Percentiles rank a stretch among this genome's conserved stretches.
phyloP scores from a whole-genome alignment of 768 basidiomycete species.

The Leccinum variicolor region DNA sequence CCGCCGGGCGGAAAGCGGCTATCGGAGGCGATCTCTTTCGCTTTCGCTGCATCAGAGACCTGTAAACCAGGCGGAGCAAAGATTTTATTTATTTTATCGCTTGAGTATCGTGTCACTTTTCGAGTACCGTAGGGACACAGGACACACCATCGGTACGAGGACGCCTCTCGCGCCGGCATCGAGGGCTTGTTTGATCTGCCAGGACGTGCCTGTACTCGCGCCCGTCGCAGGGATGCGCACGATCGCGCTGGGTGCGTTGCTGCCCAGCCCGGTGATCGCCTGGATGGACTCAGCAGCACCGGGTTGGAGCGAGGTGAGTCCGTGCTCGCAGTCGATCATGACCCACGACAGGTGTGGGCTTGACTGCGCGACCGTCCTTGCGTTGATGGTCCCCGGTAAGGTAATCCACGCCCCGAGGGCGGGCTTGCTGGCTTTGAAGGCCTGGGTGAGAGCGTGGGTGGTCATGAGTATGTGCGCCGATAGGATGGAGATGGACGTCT shows the following conservation, averaged over 20 bases:
- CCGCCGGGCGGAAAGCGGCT: constrained; percentile 62
- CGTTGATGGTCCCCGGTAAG: constrained; percentile 54
- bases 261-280: constrained; percentile 48
- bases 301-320: constrained; percentile 51
- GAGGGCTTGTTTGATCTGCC: constrained; percentile 72
- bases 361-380: constrained; percentile 55
- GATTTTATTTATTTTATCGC: too few relatives aligned
- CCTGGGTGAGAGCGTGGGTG: constrained; percentile 49
- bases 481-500: neutral
- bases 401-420: constrained; percentile 71
- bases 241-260: constrained; percentile 47
- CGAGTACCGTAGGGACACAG: neutral
- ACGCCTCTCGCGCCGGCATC: constrained; percentile 66
- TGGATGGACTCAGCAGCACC: constrained; percentile 54
- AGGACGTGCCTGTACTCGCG: constrained; percentile 48
- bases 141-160: constrained; percentile 62
- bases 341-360: constrained; percentile 60
- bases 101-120: neutral
- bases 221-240: constrained; percentile 68
- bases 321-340: constrained; percentile 67
- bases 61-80: neutral
- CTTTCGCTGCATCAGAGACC: constrained; percentile 58
- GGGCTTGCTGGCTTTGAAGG: constrained; percentile 53
- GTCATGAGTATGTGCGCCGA: constrained; percentile 36
- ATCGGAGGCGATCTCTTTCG: constrained; percentile 52